A percentile compares a stretch with the other conserved stretches of the same genome.
Evolutionary conservation across 306 rosid species (phyloP).

Genomic region (Cucumis hystrix): DNA sequence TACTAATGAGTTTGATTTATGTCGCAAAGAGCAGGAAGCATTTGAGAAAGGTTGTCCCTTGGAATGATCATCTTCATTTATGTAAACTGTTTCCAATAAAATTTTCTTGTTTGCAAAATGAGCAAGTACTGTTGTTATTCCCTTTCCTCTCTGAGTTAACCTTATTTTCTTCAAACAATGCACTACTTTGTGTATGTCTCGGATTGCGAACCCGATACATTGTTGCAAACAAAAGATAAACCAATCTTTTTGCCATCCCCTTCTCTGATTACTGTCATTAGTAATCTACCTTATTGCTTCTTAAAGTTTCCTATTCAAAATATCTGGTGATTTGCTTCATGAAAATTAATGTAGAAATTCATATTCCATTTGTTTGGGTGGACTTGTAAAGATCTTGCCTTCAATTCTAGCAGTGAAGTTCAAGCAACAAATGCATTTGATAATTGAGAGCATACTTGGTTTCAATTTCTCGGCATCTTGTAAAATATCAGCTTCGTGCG

Average conservation of each 20-base stretch:
- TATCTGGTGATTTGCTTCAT: not conserved
- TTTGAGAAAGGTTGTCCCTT: conserved; percentile 73
- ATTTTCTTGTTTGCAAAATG: conserved; percentile 28
- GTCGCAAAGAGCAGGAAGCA: conserved; percentile 88
- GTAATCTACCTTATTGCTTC: not conserved
- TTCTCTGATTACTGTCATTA: not conserved
- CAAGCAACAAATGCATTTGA: not conserved
- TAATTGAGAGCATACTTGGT: not conserved
- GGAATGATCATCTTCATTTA: conserved; percentile 28
- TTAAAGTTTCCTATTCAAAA: not conserved
- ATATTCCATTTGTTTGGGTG: not conserved
- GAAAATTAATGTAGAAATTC: not conserved
- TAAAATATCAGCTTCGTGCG: not conserved
- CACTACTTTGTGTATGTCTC: not conserved
- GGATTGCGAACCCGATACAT: not conserved
- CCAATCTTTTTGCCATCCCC: not conserved
- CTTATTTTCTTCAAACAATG: conserved; percentile 1
- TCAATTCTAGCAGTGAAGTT: not conserved
- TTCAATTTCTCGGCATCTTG: not conserved
- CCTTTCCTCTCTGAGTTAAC: not conserved
- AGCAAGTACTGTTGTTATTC: conserved; percentile 12
- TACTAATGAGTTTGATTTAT: conserved; percentile 84
- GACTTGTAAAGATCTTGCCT: not conserved
- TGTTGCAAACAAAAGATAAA: not conserved
- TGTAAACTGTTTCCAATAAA: conserved; percentile 28